Percentiles rank a stretch among this genome's conserved stretches.
Conservation (phyloP, 345 rosid genomes). For the Carallia pectinifolia region DNA sequence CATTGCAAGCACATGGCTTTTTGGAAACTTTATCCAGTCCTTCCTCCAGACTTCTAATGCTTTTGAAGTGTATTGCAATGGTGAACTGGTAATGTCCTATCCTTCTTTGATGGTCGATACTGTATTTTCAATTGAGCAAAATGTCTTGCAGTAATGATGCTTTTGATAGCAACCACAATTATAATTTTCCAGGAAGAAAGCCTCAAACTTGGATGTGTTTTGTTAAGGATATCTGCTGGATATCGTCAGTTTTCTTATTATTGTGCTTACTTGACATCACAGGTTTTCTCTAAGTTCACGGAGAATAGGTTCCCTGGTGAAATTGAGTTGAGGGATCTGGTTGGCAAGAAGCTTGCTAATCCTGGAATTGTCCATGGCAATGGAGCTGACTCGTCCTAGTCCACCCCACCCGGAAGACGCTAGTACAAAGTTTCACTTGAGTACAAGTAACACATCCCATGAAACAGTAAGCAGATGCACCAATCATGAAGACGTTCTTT, state of each 20-base stretch:
- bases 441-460: background rate
- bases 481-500: background rate
- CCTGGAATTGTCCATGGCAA: conserved; percentile 12
- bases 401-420: background rate
- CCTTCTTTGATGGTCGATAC: background rate
- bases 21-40: conserved; percentile 30
- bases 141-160: background rate
- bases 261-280: background rate
- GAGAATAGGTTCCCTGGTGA: conserved; percentile 36
- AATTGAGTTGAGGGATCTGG: conserved; percentile 32
- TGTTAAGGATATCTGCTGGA: background rate
- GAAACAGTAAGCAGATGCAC: background rate
- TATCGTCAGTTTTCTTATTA: background rate
- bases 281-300: conserved; percentile 35
- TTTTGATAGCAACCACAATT: background rate
- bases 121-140: background rate
- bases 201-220: background rate
- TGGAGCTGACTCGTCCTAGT: conserved; percentile 9
- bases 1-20: conserved; percentile 33
- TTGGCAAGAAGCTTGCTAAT: conserved; percentile 20
- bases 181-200: background rate
- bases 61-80: conserved; percentile 33
- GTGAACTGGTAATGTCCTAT: conserved; percentile 23
- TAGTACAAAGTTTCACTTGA: background rate
- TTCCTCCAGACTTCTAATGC: conserved; percentile 39